Conservation (phyloP, 306 rosid species). For the Quercus suber region DNA sequence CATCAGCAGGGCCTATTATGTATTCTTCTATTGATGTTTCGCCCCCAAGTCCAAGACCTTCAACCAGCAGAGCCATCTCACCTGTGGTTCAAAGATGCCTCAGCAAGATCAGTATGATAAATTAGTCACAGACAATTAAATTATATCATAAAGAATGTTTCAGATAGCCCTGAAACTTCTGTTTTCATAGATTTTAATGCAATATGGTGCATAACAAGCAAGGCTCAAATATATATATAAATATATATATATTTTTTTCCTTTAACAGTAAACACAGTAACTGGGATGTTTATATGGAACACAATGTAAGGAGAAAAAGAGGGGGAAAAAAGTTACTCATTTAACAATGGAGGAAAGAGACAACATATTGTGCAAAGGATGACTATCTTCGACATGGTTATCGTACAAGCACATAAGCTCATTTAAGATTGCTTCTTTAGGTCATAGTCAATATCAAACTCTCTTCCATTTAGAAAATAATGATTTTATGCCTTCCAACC, state of each 20-base stretch:
- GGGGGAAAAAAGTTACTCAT: not conserved
- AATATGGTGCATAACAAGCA: not conserved
- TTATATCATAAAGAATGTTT: not conserved
- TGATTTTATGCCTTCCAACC: not conserved
- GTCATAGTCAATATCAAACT: not conserved
- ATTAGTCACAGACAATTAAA: slow-evolving; percentile 9
- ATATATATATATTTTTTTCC: not conserved
- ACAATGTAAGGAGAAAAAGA: not conserved
- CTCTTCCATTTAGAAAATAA: not conserved
- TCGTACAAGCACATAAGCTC: not conserved
- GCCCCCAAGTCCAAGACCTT: slow-evolving; percentile 84
- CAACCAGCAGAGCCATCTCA: slow-evolving; percentile 80
- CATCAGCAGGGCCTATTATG: slow-evolving; percentile 72
- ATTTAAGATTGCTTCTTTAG: not conserved
- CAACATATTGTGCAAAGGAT: not conserved
- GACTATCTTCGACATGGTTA: not conserved
- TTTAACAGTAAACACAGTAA: not conserved
- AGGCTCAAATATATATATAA: not conserved
- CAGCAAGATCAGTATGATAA: slow-evolving; percentile 9
- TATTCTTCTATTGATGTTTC: slow-evolving; percentile 73
- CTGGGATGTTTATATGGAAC: not conserved
- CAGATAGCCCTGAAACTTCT: not conserved
- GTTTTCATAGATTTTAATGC: not conserved
- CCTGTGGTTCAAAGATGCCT: slow-evolving; percentile 34
- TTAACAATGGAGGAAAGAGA: not conserved